phyloP scores from a whole-genome alignment of 306 rosid genomes.

The Corylus americana region DNA sequence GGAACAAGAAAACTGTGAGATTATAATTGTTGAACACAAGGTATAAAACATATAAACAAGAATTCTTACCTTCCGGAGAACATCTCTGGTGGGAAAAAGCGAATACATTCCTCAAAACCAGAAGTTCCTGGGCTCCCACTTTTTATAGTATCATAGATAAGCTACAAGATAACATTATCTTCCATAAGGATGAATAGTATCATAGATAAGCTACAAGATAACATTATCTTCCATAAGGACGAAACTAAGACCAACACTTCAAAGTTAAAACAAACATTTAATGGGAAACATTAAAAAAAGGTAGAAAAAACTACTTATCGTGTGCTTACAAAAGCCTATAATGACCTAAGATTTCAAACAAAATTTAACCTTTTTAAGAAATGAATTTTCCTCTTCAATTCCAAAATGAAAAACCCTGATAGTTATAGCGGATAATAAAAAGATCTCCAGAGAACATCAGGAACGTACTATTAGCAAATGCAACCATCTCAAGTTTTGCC shows the following conservation, averaged over 20 bases:
- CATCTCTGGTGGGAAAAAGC: slow-evolving; percentile 87
- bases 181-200: slow-evolving; percentile 52
- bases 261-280: slow-evolving; percentile 6
- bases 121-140: slow-evolving; percentile 92
- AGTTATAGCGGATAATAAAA: slow-evolving; percentile 9
- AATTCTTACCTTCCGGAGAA: slow-evolving; percentile 79
- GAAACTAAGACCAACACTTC: slow-evolving; percentile 11
- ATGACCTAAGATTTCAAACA: slow-evolving; percentile 1
- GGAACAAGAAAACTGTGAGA: slow-evolving; percentile 10
- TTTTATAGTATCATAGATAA: slow-evolving; percentile 78
- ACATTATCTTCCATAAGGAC: slow-evolving; percentile 31
- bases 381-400: not conserved
- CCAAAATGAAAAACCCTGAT: slow-evolving; percentile 1
- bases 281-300: slow-evolving; percentile 18
- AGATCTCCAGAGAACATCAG: slow-evolving; percentile 15
- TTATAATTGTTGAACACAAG: slow-evolving; percentile 4
- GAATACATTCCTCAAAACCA: slow-evolving; percentile 92
- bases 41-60: slow-evolving; percentile 18
- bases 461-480: not conserved
- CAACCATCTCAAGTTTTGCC: not conserved
- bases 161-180: slow-evolving; percentile 53
- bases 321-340: not conserved
- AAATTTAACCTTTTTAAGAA: not conserved
- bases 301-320: not conserved
- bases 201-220: slow-evolving; percentile 81